Evolutionary conservation across 805 yeast species (phyloP).

Genomic region (Pichia californica): DNA sequence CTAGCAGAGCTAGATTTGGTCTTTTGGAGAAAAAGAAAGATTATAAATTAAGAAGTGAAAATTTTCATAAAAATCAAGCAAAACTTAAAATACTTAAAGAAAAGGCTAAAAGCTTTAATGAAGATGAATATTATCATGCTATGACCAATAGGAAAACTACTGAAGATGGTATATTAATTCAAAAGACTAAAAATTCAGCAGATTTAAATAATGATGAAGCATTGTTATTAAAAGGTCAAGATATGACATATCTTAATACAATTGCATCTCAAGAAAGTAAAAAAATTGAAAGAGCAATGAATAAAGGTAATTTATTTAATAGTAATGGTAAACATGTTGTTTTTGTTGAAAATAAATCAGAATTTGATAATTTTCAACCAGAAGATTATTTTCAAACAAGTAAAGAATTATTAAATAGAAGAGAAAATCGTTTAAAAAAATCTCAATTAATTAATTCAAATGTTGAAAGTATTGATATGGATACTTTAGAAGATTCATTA

Average conservation of each 20-base stretch:
- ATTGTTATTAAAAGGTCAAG: conserved; percentile 83
- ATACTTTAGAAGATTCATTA: conserved; percentile 16
- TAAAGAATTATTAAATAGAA: conserved; percentile 48
- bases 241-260: conserved; percentile 76
- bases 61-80: conserved; percentile 53
- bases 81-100: conserved; percentile 63
- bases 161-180: conserved; percentile 55
- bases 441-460: conserved; percentile 43
- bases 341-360: conserved; percentile 62
- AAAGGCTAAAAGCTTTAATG: conserved; percentile 72
- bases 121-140: conserved; percentile 94
- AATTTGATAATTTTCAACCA: conserved; percentile 54
- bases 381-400: conserved; percentile 68
- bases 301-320: conserved; percentile 39
- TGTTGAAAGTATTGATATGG: conserved; percentile 18
- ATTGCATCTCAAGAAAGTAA: conserved; percentile 61
- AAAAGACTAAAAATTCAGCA: conserved; percentile 55
- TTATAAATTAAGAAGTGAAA: conserved; percentile 52
- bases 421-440: conserved; percentile 65
- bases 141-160: conserved; percentile 74
- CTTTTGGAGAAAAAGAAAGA: conserved; percentile 90
- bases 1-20: conserved; percentile 67
- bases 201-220: conserved; percentile 66
- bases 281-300: conserved; percentile 53
- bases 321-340: conserved; percentile 76